A percentile compares a stretch with the other conserved stretches of the same genome.
phyloP scores from a whole-genome alignment of 1,284 basidiomycete species.

The Rhodotorula sp. region DNA sequence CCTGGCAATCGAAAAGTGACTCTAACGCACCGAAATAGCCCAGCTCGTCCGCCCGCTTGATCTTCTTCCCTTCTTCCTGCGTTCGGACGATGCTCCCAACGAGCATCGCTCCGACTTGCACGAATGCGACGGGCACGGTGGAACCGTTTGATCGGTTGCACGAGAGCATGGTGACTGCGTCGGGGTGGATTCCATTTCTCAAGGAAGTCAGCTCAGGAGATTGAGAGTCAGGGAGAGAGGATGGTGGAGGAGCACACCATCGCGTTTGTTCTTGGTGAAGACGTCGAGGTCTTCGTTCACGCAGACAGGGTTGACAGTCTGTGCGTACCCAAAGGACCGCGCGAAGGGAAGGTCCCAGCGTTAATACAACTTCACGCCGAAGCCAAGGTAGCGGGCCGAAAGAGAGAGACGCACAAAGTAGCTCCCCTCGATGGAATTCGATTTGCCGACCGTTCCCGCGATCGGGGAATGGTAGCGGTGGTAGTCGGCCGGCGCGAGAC shows the following conservation, averaged over 20 bases:
- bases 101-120: conserved; percentile 55
- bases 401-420: conserved; percentile 38
- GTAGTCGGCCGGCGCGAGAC: conserved; percentile 68
- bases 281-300: conserved; percentile 71
- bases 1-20: background rate
- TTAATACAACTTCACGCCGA: background rate
- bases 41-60: conserved; percentile 54
- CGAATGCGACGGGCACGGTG: conserved; percentile 36
- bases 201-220: background rate
- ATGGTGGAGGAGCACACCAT: conserved; percentile 39
- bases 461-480: conserved; percentile 80
- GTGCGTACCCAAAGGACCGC: background rate
- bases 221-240: background rate
- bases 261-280: conserved; percentile 63
- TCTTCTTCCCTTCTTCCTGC: conserved; percentile 49
- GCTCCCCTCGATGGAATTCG: conserved; percentile 53
- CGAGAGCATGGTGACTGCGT: conserved; percentile 18
- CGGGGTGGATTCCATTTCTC: background rate
- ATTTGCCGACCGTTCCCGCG: conserved; percentile 58
- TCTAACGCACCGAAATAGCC: conserved; percentile 54
- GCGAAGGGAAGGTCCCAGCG: too few species aligned
- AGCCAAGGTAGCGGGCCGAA: background rate
- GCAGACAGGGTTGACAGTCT: conserved; percentile 72
- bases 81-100: conserved; percentile 55
- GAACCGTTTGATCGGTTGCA: background rate